Percentiles rank a stretch among this genome's conserved stretches.
These are phyloP conservation scores for Theobroma grandiflorum DNA, from an alignment of 441 rosid genomes.

Conservation along the genomic window DNA sequence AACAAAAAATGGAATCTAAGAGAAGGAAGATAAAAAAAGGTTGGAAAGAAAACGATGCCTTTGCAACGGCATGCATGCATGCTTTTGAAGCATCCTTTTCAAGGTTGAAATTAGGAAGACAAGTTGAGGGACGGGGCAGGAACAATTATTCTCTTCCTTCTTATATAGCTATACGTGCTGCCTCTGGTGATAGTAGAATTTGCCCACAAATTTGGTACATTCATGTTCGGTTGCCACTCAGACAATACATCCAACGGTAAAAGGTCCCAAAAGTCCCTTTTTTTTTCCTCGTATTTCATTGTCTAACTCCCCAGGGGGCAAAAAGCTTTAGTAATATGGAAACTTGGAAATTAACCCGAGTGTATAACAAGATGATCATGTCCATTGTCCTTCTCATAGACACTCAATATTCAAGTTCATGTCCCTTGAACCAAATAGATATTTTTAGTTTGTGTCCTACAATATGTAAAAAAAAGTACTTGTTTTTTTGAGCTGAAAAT, in stretches of 20 bases:
- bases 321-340: background rate
- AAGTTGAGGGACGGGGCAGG: background rate
- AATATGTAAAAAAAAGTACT: background rate
- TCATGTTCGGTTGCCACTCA: background rate
- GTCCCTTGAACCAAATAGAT: background rate
- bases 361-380: background rate
- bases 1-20: background rate
- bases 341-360: background rate
- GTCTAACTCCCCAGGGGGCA: background rate
- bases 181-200: background rate
- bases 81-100: slow-evolving; percentile 33
- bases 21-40: background rate
- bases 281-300: background rate
- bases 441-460: background rate
- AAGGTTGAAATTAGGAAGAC: slow-evolving; percentile 6
- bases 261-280: background rate
- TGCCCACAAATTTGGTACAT: background rate
- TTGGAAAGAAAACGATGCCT: slow-evolving; percentile 18
- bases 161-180: background rate
- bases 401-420: background rate
- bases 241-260: background rate
- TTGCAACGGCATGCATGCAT: slow-evolving; percentile 29
- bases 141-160: slow-evolving; percentile 22
- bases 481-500: background rate
- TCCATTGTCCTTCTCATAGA: background rate